Conservation (phyloP, 2,329 filamentous ascomycete species). For the Colletotrichum truncatum region DNA sequence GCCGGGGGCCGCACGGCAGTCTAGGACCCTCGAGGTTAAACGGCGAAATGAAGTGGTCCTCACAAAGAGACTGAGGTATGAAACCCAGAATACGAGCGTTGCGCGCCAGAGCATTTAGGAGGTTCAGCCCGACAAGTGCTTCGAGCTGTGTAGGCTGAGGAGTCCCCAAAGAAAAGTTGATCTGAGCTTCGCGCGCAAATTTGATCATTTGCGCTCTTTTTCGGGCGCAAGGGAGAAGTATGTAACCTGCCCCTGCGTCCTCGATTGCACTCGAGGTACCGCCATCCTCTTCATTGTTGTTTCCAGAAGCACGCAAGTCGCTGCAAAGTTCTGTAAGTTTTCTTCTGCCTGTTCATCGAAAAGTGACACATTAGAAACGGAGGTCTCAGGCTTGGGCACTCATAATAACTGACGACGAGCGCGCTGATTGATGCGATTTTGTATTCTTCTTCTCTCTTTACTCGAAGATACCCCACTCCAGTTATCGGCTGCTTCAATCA, state of each 20-base stretch:
- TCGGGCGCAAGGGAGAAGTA: background rate
- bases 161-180: conserved; percentile 10
- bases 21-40: conserved; percentile 18
- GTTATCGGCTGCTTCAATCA: background rate
- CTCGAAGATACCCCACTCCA: conserved; percentile 17
- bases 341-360: background rate
- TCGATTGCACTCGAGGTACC: background rate
- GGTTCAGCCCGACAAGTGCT: conserved; percentile 26
- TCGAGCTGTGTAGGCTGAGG: conserved; percentile 13
- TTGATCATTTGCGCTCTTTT: background rate
- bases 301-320: background rate
- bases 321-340: background rate
- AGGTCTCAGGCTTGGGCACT: too few relatives aligned
- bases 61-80: conserved; percentile 18
- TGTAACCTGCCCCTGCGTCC: background rate
- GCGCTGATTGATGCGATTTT: conserved; percentile 22
- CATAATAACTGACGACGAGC: conserved; percentile 7
- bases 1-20: conserved; percentile 7
- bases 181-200: background rate
- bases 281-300: background rate
- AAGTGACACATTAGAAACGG: background rate
- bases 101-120: conserved; percentile 24
- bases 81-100: conserved; percentile 27
- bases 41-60: conserved; percentile 27
- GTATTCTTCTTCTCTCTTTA: conserved; percentile 15